phyloP scores from a whole-genome alignment of 2,329 filamentous ascomycete genomes.

The Phyllosticta citrichinensis region DNA sequence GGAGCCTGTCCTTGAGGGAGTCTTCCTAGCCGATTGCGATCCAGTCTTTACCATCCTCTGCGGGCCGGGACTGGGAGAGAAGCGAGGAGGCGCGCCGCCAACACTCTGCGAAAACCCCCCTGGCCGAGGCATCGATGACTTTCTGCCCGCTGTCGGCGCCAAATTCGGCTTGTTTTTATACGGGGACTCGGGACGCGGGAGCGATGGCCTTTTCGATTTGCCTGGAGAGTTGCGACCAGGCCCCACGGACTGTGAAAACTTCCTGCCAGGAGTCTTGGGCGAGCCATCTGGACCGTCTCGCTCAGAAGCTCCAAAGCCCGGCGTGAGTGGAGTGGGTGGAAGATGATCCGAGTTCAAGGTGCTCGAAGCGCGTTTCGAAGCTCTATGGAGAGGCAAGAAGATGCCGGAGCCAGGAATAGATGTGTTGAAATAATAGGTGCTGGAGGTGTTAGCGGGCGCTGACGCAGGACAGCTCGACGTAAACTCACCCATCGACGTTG shows the following conservation, averaged over 20 bases:
- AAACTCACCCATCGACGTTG: conserved; percentile 78
- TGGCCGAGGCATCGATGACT: conserved; percentile 35
- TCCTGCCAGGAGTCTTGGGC: conserved; percentile 53
- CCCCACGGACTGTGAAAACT: conserved; percentile 83
- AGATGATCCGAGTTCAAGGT: conserved; percentile 43
- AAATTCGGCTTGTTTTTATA: conserved; percentile 55
- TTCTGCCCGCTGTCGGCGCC: conserved; percentile 43
- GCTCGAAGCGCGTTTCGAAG: conserved; percentile 55
- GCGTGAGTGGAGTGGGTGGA: conserved; percentile 60
- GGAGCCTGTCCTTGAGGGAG: conserved; percentile 39
- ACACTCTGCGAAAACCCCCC: conserved; percentile 46
- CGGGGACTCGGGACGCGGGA: conserved; percentile 84
- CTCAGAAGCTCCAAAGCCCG: conserved; percentile 44
- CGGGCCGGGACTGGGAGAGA: conserved; percentile 52
- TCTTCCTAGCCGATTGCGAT: conserved; percentile 23
- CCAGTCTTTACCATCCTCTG: conserved; percentile 44
- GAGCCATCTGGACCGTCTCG: conserved; percentile 13
- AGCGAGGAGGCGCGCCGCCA: conserved; percentile 44
- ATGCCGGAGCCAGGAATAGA: conserved; percentile 74
- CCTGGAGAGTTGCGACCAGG: conserved; percentile 56
- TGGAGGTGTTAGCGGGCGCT: conserved; percentile 15
- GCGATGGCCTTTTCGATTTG: conserved; percentile 63
- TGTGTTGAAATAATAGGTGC: conserved; percentile 69
- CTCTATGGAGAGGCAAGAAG: conserved; percentile 80
- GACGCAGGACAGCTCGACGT: neutral